phyloP scores from a whole-genome alignment of 768 basidiomycete species.

The Auricularia heimuer region DNA sequence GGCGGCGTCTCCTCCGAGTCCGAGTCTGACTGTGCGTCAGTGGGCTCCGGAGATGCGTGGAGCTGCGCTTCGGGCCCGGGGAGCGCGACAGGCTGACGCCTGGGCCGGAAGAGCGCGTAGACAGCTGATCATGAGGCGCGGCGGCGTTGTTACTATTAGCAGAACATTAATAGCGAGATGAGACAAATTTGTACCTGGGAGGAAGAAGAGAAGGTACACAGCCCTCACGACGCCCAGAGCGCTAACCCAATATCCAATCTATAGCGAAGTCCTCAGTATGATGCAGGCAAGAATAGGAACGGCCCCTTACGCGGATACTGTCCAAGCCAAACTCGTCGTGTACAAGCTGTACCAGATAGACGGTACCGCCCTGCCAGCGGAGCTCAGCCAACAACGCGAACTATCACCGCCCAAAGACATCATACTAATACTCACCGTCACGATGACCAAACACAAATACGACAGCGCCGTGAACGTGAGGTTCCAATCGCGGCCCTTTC shows the following conservation, averaged over 20 bases:
- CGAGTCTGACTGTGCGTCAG: neutral
- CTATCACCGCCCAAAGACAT: too few species aligned
- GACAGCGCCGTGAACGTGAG: neutral
- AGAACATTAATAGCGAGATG: neutral
- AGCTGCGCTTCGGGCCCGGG: neutral
- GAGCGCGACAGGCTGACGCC: neutral
- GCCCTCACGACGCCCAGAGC: neutral
- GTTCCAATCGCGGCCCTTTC: neutral
- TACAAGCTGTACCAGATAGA: neutral
- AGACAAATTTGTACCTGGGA: neutral
- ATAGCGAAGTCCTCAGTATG: neutral
- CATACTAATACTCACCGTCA: neutral
- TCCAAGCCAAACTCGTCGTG: neutral
- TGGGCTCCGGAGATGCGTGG: neutral
- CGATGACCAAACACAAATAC: neutral
- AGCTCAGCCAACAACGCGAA: neutral
- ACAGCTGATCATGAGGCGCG: neutral
- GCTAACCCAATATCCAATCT: constrained; percentile 1
- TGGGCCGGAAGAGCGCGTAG: neutral
- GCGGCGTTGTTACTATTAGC: too few species aligned
- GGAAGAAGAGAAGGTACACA: neutral
- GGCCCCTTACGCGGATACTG: neutral
- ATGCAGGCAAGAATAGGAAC: neutral
- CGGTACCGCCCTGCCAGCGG: neutral
- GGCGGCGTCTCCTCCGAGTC: neutral